Percentiles rank a stretch among this genome's conserved stretches.
Evolutionary conservation across 768 basidiomycete species (phyloP).

Genomic region (Suillus spraguei): DNA sequence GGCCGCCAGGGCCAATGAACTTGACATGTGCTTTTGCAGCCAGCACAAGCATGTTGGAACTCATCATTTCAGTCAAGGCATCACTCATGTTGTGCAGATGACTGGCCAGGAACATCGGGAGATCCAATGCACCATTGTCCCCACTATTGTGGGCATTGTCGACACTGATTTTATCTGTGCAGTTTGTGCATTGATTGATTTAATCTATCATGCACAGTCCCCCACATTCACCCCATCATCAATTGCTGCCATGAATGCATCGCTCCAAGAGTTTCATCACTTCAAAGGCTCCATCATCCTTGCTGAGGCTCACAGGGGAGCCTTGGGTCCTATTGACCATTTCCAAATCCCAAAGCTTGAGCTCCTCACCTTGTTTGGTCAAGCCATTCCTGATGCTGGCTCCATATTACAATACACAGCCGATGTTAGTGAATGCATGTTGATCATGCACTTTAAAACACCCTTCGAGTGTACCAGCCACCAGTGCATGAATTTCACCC

Average conservation of each 20-base stretch:
- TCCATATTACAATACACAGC: constrained; percentile 36
- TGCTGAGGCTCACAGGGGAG: constrained; percentile 22
- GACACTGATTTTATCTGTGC: constrained; percentile 32
- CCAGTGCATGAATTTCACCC: constrained; percentile 26
- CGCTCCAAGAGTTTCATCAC: constrained; percentile 35
- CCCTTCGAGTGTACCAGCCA: constrained; percentile 33
- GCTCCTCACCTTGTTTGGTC: neutral
- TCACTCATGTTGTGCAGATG: constrained; percentile 42
- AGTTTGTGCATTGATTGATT: constrained; percentile 39
- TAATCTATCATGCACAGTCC: constrained; percentile 38
- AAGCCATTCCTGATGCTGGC: constrained; percentile 21
- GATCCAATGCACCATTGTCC: constrained; percentile 36
- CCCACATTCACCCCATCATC: constrained; percentile 26
- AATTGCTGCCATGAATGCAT: constrained; percentile 19
- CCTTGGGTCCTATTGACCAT: neutral
- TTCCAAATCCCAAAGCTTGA: constrained; percentile 17
- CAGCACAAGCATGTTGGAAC: constrained; percentile 39
- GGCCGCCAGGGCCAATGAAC: constrained; percentile 31
- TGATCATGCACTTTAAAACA: constrained; percentile 35
- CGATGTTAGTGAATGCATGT: constrained; percentile 35
- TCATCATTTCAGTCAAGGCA: constrained; percentile 39
- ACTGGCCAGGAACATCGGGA: constrained; percentile 43
- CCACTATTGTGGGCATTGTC: constrained; percentile 38
- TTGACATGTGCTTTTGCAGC: constrained; percentile 39
- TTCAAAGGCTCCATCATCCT: constrained; percentile 36